phyloP scores from a whole-genome alignment of 805 yeast species.

The Candida vartiovaarae region DNA sequence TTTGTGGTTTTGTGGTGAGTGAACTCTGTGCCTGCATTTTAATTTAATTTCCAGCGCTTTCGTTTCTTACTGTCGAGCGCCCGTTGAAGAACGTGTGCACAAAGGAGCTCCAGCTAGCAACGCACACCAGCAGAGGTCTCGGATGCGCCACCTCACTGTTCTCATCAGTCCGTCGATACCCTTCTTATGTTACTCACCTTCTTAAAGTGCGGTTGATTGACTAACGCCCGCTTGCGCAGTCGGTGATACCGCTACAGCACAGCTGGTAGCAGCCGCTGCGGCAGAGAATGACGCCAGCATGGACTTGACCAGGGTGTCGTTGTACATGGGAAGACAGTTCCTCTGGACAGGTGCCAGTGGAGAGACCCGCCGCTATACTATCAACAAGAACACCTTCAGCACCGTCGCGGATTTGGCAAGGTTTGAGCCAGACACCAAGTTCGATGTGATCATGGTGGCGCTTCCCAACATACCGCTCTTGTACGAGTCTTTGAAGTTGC shows the following conservation, averaged over 20 bases:
- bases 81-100: too few relatives aligned
- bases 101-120: too few relatives aligned
- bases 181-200: background rate
- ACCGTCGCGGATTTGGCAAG: conserved; percentile 1
- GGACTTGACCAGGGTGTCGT: conserved; percentile 2
- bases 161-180: conserved; percentile 6
- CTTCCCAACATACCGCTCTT: conserved; percentile 7
- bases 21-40: too few relatives aligned
- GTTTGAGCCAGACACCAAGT: background rate
- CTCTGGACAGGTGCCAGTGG: background rate
- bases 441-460: conserved; percentile 11
- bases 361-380: background rate
- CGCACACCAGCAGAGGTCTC: too few relatives aligned
- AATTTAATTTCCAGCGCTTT: too few relatives aligned
- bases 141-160: conserved; percentile 1
- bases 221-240: conserved; percentile 3
- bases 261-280: conserved; percentile 4
- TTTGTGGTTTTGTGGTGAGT: too few relatives aligned
- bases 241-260: conserved; percentile 14
- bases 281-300: background rate
- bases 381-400: background rate
- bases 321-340: background rate
- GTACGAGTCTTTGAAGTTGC: background rate
- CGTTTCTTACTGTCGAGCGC: too few relatives aligned
- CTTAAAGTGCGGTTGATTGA: background rate